Evolutionary conservation across 2,329 filamentous ascomycete genomes (phyloP), one percentile per base, ranked within the genome.

Genomic region (Colletotrichum gloeosporioides): DNA sequence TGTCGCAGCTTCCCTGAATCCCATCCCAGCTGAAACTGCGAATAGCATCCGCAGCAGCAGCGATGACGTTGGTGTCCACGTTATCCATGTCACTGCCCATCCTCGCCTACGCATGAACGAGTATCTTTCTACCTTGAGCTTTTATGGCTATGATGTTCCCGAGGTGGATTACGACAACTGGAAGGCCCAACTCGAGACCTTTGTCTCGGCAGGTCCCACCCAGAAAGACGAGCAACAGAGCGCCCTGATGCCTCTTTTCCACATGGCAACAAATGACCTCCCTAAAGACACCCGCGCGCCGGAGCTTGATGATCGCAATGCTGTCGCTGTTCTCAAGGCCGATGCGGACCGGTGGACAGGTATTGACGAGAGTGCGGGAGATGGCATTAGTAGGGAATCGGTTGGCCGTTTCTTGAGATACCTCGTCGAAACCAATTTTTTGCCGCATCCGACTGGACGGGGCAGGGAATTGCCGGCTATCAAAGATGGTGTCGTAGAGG

Each of bases 1-100:
- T 22, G 95, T 96, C 1, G 88, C 93, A 7, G 90, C 39, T n/a
- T 49, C 92, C 0, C 89, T 98, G 80, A 90, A 93, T 81, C 93
- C 93, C 1, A 88, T 92, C 25, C 72, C 18, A 18, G 39, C 39
- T 49, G 39, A 9, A 49, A 49, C 18, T 49, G 5, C 39, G 18
- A 49, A n/a, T 49, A 49, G 18, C 36, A 16, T 44, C 16, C 36
- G 36, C 36, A 44, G 36, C 39, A 49, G 39, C 39, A 49, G 39
- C 39, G 18, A n/a, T 49, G 39, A 49, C 18, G 39, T 49, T 44
- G 59, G 66, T 55, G 82, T 6, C 4, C 87, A 90, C 76, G 95
- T 98, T 7, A 90, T 92, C 2, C 95, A 98, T 79, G 93, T 97
- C 64, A 98, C 95, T 2, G 91, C 91, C 4, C 95, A 96, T 83